Conservation (phyloP, 148 eudicot genomes). For the Spergularia bocconei region DNA sequence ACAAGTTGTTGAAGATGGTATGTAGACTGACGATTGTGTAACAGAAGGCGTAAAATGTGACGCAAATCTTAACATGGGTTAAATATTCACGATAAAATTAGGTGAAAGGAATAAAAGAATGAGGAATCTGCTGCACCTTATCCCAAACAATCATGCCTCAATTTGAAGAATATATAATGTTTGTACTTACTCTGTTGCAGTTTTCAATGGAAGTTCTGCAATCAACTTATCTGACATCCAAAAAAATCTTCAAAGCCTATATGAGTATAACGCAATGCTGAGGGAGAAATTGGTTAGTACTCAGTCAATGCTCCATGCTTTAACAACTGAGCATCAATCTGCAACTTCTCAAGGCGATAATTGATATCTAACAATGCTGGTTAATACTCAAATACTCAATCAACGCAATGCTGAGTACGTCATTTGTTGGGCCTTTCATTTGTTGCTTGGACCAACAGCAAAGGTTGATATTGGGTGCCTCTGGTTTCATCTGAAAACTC, state of each 20-base stretch:
- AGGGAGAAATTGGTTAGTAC: slow-evolving; percentile 54
- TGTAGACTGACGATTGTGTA: no score
- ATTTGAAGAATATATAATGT: background rate
- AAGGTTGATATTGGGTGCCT: background rate
- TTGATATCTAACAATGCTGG: background rate
- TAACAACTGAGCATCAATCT: slow-evolving; percentile 30
- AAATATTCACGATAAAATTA: no score
- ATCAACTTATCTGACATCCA: slow-evolving; percentile 43
- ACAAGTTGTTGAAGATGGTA: no score
- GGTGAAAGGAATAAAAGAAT: background rate
- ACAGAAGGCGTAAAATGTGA: no score
- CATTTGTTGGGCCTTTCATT: no score
- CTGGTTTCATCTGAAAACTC: background rate
- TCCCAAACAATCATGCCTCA: background rate
- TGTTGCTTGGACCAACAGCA: background rate
- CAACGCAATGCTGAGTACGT: no score
- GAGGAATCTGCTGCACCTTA: background rate
- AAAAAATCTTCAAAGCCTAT: slow-evolving; percentile 50
- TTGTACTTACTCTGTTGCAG: slow-evolving; percentile 23
- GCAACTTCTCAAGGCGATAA: slow-evolving; percentile 8
- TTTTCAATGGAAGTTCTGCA: slow-evolving; percentile 12
- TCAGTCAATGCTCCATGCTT: slow-evolving; percentile 46
- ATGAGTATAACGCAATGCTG: slow-evolving; percentile 59
- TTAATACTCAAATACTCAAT: no score
- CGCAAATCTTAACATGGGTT: no score